Evolutionary conservation across 2,329 filamentous ascomycete species (phyloP).

Genomic region (Verticillium albo-atrum): DNA sequence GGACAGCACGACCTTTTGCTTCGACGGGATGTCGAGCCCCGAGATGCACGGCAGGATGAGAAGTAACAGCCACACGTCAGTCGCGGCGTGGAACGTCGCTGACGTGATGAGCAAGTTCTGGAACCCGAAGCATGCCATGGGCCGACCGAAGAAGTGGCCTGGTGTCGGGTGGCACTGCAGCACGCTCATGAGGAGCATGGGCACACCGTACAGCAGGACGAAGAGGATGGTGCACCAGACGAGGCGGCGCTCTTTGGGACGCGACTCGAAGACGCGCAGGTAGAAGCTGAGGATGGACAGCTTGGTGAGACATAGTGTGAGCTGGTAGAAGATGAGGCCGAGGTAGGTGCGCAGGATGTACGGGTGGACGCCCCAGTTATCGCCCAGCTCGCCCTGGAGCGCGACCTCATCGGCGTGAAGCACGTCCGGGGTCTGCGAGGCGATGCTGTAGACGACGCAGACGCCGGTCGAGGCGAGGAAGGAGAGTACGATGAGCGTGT

Average conservation of each 20-base stretch:
- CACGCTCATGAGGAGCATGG: slow-evolving; percentile 30
- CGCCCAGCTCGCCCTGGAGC: neutral
- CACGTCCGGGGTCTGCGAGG: slow-evolving; percentile 17
- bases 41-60: slow-evolving; percentile 36
- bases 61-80: slow-evolving; percentile 38
- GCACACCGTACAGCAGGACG: slow-evolving; percentile 26
- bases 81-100: slow-evolving; percentile 39
- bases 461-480: slow-evolving; percentile 26
- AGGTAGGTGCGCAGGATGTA: slow-evolving; percentile 26
- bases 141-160: slow-evolving; percentile 27
- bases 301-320: slow-evolving; percentile 32
- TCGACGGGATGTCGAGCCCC: slow-evolving; percentile 30
- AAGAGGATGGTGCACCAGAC: slow-evolving; percentile 27
- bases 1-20: slow-evolving; percentile 37
- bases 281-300: slow-evolving; percentile 33
- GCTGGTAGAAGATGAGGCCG: slow-evolving; percentile 31
- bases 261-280: slow-evolving; percentile 29
- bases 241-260: slow-evolving; percentile 24
- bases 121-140: slow-evolving; percentile 32
- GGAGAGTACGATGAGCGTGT: slow-evolving; percentile 24
- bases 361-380: slow-evolving; percentile 11
- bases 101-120: slow-evolving; percentile 37
- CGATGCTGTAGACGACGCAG: slow-evolving; percentile 24
- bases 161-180: slow-evolving; percentile 38
- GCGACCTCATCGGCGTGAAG: slow-evolving; percentile 7